A percentile compares a stretch with the other conserved stretches of the same genome.
Evolutionary conservation across 495 filamentous ascomycete species (phyloP).

Genomic region (Thozetella sp.): DNA sequence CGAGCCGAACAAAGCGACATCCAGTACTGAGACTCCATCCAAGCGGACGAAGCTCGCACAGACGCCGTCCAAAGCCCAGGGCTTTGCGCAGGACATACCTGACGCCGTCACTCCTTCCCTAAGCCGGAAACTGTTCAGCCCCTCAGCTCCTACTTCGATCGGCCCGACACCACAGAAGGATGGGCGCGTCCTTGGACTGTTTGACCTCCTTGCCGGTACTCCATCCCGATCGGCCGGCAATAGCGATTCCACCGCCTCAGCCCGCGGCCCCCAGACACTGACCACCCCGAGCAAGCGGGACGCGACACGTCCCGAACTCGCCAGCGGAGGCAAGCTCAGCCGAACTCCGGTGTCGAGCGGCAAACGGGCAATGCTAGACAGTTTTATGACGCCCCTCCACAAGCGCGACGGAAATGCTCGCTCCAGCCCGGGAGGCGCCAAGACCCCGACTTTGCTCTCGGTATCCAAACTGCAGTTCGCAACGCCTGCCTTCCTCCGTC

Average conservation of each 20-base stretch:
- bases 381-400: constrained; percentile 65
- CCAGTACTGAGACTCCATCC: constrained; percentile 47
- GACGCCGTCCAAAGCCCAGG: constrained; percentile 41
- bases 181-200: constrained; percentile 85
- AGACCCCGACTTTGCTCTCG: constrained; percentile 24
- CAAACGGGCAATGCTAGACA: constrained; percentile 63
- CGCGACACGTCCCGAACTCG: constrained; percentile 25
- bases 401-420: constrained; percentile 24
- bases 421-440: constrained; percentile 38
- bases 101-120: constrained; percentile 61
- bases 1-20: constrained; percentile 27
- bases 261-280: constrained; percentile 28
- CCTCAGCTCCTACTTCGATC: constrained; percentile 54
- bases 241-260: constrained; percentile 32
- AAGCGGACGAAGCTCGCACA: constrained; percentile 27
- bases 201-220: constrained; percentile 76
- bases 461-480: constrained; percentile 53
- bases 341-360: constrained; percentile 65
- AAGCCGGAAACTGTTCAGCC: constrained; percentile 62
- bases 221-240: constrained; percentile 19
- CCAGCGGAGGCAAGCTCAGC: constrained; percentile 36
- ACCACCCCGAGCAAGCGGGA: constrained; percentile 39
- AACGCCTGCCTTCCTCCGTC: constrained; percentile 78
- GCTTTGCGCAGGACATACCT: constrained; percentile 35
- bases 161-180: constrained; percentile 93